Conservation (phyloP, 2,329 filamentous ascomycete species). For the Trichoderma polysporum region DNA sequence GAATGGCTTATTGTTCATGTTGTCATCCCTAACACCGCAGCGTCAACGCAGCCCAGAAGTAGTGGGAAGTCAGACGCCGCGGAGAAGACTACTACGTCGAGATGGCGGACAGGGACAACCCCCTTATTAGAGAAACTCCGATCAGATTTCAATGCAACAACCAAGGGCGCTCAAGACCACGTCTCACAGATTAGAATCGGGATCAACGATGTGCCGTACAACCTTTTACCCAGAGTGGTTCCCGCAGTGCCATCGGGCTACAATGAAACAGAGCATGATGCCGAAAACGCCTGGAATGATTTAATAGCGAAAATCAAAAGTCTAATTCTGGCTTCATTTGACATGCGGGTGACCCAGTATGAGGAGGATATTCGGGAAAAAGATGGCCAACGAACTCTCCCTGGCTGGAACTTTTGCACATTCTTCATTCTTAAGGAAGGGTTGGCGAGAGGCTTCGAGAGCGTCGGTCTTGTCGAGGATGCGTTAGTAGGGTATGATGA, state of each 20-base stretch:
- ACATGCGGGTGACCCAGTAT: constrained; percentile 86
- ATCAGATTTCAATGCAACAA: constrained; percentile 78
- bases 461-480: constrained; percentile 92
- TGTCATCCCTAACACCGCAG: constrained; percentile 80
- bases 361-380: constrained; percentile 97
- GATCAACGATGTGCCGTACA: constrained; percentile 66
- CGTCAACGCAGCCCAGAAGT: constrained; percentile 72
- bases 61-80: constrained; percentile 54
- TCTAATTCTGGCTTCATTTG: constrained; percentile 85
- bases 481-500: constrained; percentile 94
- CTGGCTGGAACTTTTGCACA: constrained; percentile 99
- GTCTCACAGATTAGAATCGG: constrained; percentile 82
- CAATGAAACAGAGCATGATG: constrained; percentile 71
- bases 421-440: constrained; percentile 99
- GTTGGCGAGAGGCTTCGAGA: constrained; percentile 89
- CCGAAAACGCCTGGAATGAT: constrained; percentile 79
- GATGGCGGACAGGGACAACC: constrained; percentile 76
- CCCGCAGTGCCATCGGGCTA: constrained; percentile 64
- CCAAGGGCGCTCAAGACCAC: constrained; percentile 71
- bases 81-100: constrained; percentile 67
- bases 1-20: constrained; percentile 96
- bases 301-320: constrained; percentile 83
- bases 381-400: constrained; percentile 79
- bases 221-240: constrained; percentile 61
- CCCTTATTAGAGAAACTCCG: constrained; percentile 87